phyloP scores from a whole-genome alignment of 345 rosid genomes.

The Melaleuca quinquenervia region DNA sequence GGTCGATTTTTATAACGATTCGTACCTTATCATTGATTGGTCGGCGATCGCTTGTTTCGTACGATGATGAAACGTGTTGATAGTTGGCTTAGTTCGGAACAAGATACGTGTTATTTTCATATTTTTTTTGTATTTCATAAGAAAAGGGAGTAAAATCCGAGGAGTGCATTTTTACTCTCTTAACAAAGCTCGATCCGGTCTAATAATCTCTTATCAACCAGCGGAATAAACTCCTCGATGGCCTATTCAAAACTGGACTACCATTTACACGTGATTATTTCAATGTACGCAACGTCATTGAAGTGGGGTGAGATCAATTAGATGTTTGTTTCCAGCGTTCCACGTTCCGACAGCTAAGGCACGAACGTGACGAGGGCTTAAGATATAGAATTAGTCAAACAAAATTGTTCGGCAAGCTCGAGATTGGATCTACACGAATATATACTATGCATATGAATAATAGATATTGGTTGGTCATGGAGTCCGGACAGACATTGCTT shows the following conservation, averaged over 20 bases:
- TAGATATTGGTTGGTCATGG: background rate
- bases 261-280: background rate
- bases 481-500: background rate
- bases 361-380: background rate
- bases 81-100: too few relatives aligned
- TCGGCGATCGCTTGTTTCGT: fast-evolving
- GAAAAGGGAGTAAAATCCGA: too few relatives aligned
- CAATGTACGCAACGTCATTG: background rate
- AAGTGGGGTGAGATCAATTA: background rate
- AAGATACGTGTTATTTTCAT: too few relatives aligned
- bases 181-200: too few relatives aligned
- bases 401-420: background rate
- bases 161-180: too few relatives aligned
- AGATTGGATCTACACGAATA: background rate
- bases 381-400: background rate
- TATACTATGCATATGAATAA: too few relatives aligned
- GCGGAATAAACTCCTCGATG: too few relatives aligned
- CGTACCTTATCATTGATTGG: background rate
- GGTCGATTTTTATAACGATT: background rate
- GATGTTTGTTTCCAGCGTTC: background rate
- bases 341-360: background rate
- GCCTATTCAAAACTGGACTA: too few relatives aligned
- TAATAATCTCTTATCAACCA: too few relatives aligned
- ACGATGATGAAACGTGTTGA: background rate
- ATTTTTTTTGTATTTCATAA: too few relatives aligned